Conservation (phyloP, 257 asterid genomes). For the Solanum dulcamara region DNA sequence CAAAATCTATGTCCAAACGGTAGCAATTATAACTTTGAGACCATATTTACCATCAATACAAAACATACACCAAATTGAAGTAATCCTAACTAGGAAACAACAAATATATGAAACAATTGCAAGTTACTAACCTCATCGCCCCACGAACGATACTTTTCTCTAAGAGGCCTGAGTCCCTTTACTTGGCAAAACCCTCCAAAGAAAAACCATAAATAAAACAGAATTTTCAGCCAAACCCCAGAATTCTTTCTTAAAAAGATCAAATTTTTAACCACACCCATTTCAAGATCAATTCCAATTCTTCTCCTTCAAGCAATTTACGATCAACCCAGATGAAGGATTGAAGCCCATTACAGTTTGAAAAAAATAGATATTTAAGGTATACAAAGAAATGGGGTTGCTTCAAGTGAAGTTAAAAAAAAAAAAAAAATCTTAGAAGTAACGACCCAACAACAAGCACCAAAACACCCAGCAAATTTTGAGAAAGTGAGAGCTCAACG, state of each 20-base stretch:
- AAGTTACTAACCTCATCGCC: conserved; percentile 76
- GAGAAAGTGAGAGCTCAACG: conserved; percentile 56
- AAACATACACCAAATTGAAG: neutral
- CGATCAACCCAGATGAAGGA: conserved; percentile 15
- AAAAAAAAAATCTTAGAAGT: conserved; percentile 9
- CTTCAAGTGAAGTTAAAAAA: conserved; percentile 44
- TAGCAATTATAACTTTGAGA: neutral
- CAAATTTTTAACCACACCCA: conserved; percentile 37
- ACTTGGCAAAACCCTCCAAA: conserved; percentile 32
- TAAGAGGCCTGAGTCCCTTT: conserved; percentile 65
- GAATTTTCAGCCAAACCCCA: conserved; percentile 18
- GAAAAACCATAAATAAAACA: conserved; percentile 42
- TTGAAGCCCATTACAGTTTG: conserved; percentile 27
- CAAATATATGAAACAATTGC: neutral
- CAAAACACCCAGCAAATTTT: conserved; percentile 31
- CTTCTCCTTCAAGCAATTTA: conserved; percentile 23
- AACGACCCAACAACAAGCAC: conserved; percentile 58
- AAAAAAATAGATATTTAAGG: conserved; percentile 2
- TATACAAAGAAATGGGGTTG: conserved; percentile 18
- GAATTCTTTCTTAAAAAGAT: conserved; percentile 9
- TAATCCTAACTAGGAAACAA: neutral
- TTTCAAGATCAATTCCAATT: conserved; percentile 37
- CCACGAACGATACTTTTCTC: conserved; percentile 78
- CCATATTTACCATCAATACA: neutral
- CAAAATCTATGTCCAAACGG: too few species aligned